Evolutionary conservation across 1,139 yeast species (phyloP).

Genomic region (Yueomyces sp.): DNA sequence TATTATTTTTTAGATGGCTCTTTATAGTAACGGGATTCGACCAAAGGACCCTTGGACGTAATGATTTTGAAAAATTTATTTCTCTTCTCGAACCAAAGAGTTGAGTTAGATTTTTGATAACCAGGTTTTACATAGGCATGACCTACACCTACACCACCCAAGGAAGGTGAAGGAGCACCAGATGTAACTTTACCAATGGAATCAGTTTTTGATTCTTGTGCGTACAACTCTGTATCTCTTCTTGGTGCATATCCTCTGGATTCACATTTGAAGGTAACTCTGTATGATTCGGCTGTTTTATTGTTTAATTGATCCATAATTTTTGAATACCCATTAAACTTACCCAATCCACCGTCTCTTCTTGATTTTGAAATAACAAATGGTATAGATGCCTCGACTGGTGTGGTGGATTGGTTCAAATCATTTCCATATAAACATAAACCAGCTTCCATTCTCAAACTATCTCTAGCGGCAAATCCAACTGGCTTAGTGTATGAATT

Average conservation of each 20-base stretch:
- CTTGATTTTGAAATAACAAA: slow-evolving; percentile 86
- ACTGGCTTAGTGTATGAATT: slow-evolving; percentile 59
- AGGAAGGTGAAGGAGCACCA: slow-evolving; percentile 82
- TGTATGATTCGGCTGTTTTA: slow-evolving; percentile 42
- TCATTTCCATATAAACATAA: slow-evolving; percentile 97
- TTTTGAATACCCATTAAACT: slow-evolving; percentile 68
- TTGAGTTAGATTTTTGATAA: slow-evolving; percentile 66
- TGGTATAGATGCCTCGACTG: slow-evolving; percentile 75
- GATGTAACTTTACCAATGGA: slow-evolving; percentile 72
- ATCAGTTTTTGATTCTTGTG: slow-evolving; percentile 31
- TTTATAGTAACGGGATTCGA: slow-evolving; percentile 58
- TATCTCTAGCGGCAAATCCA: slow-evolving; percentile 95
- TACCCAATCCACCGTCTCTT: slow-evolving; percentile 33
- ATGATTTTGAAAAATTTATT: slow-evolving; percentile 70
- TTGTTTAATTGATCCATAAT: slow-evolving; percentile 61
- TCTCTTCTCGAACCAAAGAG: slow-evolving; percentile 63
- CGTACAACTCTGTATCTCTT: slow-evolving; percentile 57
- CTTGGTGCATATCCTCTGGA: slow-evolving; percentile 90
- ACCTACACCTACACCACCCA: slow-evolving; percentile 62
- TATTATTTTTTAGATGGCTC: no score
- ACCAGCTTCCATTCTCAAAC: slow-evolving; percentile 91
- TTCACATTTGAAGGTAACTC: slow-evolving; percentile 54
- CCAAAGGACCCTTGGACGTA: slow-evolving; percentile 75
- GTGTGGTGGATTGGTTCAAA: slow-evolving; percentile 66
- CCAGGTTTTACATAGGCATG: slow-evolving; percentile 78